Base-by-base conservation (phyloP, 805 yeast genomes). In the Candida anglica region DNA sequence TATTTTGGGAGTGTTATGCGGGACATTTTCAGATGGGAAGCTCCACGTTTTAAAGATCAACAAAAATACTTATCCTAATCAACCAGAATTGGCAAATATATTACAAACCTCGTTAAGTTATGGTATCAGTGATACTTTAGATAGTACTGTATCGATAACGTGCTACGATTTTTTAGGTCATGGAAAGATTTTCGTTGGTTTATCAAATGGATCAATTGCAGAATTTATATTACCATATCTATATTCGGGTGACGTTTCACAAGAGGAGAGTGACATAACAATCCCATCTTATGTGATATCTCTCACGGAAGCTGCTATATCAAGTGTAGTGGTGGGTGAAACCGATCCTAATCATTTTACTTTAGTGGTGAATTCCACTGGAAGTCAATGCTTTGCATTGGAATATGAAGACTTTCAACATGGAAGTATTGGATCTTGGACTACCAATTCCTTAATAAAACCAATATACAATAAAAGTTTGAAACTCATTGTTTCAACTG, bases 1-100 rank as follows among this genome's bases (percentile, higher is more conserved):
- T 6, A 32, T 40, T 2, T 28, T 70, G 11, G 78, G 77, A 2
- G 59, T 71, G 0, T 43, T 80, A n/a, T 69, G 69, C 4, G 77
- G 75, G 8, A 62, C 65, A 0, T 75, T 76, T 40, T 73, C 74
- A 26, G 82, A 78, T 50, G 89, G 89, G 0, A 51, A 60, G 4
- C 51, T 77, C 4, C 77, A 75, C 36, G 46, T 79, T 4, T 48
- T 79, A 13, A 64, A 65, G 30, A 46, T 78, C 0, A 48, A 48
- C 8, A 38, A 59, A 19, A n/a, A n/a, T n/a, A n/a, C n/a, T n/a
- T n/a, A n/a, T n/a, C 34, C 46, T 2, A 27, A 61, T 3, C 46
- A 49, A 1, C 37, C 53, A 3, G 30, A 39, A 6, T 42, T 36
- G 29, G 40, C 46, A 6, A 37, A 39, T 5, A 42, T 62, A 6